phyloP scores from a whole-genome alignment of 495 filamentous ascomycete species.

The Penicillium argentinense region DNA sequence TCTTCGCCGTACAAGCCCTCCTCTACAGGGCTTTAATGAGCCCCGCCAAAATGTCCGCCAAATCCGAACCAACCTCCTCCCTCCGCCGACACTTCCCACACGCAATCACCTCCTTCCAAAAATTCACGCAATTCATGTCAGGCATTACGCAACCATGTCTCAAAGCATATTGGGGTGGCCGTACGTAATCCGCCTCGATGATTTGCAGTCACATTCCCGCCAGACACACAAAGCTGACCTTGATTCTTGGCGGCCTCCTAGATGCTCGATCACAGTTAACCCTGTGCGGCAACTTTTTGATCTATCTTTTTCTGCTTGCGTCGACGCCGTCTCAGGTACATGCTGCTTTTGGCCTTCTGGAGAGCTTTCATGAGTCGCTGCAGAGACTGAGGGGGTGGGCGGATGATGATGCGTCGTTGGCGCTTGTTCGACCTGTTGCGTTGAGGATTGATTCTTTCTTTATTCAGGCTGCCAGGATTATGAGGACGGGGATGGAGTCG shows the following conservation, averaged over 20 bases:
- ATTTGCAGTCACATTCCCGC: neutral
- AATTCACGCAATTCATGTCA: slow-evolving; percentile 13
- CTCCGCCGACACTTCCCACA: slow-evolving; percentile 11
- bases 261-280: slow-evolving; percentile 19
- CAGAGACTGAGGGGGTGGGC: slow-evolving; percentile 2
- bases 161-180: slow-evolving; percentile 15
- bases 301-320: slow-evolving; percentile 24
- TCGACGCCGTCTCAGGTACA: slow-evolving; percentile 16
- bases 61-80: slow-evolving; percentile 11
- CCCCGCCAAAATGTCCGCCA: slow-evolving; percentile 12
- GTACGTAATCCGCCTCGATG: slow-evolving; percentile 12
- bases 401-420: slow-evolving; percentile 1
- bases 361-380: slow-evolving; percentile 16
- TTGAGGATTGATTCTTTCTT: slow-evolving; percentile 12
- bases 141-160: slow-evolving; percentile 3
- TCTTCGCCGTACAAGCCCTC: slow-evolving; percentile 16
- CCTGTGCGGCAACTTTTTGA: slow-evolving; percentile 18
- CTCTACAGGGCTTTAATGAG: slow-evolving; percentile 17
- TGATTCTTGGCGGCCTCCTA: neutral
- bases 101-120: slow-evolving; percentile 6
- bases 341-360: slow-evolving; percentile 14
- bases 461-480: slow-evolving; percentile 3
- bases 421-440: slow-evolving; percentile 7
- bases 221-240: neutral
- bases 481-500: slow-evolving; percentile 6